Evolutionary conservation across 495 filamentous ascomycete genomes (phyloP), one percentile per base, ranked within the genome.

Genomic region (Daldinia vernicosa): DNA sequence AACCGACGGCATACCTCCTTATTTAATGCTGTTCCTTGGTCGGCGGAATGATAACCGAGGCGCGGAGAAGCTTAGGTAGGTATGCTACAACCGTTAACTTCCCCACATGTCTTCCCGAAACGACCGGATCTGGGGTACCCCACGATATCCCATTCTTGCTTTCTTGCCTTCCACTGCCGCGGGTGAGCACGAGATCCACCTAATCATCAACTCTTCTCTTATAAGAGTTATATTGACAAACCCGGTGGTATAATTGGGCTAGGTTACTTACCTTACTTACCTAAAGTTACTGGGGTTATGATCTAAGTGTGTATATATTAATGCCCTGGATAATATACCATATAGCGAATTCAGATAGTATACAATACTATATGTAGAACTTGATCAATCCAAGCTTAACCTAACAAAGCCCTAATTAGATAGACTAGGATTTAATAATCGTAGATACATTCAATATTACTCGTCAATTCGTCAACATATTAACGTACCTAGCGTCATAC

Each of bases 1-100:
- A 56, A 14, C 11, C 30, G 24, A 6, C 28, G 9, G 14, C n/a
- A 56, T 19, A 14, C 14, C 26, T 50, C 2, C 28, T 58, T 51
- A 26, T 17, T 4, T 50, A 54, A 12, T 65, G 3, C 15, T n/a
- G 37, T 35, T 33, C 27, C 9, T 19, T 37, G 39, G 43, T 69
- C 66, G 70, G 70, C 57, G 32, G 57, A 73, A 69, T 69, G 51
- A 43, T 6, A 52, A 45, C 61, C 66, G 70, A 73, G 53, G 33
- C 61, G 43, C 40, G 70, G 66, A 69, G 70, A 57, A 60, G 60
- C 19, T 9, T 40, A 14, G 26, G 26, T 27, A 27, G 2, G 2
- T 14, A 35, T 35, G 50, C 9, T 62, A 66, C 22, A 37, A 65
- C 26, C 58, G 61, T 56, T 47, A 35, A 51, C 56, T 66, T 66